Conservation (phyloP, 495 filamentous ascomycete species). For the Trypethelium eluteriae region DNA sequence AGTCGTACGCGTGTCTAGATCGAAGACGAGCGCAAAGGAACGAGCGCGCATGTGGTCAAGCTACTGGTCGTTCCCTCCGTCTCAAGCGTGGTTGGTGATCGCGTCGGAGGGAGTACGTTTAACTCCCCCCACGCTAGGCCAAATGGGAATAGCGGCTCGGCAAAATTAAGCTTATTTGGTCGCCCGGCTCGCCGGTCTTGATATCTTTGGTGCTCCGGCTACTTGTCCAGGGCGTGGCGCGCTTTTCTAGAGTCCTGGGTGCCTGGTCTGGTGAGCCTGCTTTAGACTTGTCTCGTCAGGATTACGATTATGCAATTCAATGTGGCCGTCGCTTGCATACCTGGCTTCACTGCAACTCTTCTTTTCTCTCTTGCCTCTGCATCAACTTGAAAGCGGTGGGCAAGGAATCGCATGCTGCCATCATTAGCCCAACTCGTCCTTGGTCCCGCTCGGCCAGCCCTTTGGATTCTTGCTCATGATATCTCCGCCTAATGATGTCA, state of each 20-base stretch:
- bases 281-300: no score
- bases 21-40: not conserved
- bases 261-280: not conserved
- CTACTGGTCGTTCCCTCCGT: not conserved
- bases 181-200: not conserved
- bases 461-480: not conserved
- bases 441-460: not conserved
- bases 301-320: no score
- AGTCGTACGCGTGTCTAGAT: not conserved
- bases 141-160: not conserved
- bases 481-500: constrained; percentile 3
- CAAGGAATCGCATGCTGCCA: not conserved
- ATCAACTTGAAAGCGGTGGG: no score
- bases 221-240: not conserved
- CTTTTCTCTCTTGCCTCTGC: no score
- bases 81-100: not conserved
- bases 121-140: not conserved
- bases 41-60: not conserved
- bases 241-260: not conserved
- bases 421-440: not conserved
- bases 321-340: no score
- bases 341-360: not conserved
- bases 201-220: not conserved
- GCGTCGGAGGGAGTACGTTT: constrained; percentile 5
- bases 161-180: constrained; percentile 10